Conservation (phyloP, 1,139 yeast genomes). For the Zygoascus meyerae region DNA sequence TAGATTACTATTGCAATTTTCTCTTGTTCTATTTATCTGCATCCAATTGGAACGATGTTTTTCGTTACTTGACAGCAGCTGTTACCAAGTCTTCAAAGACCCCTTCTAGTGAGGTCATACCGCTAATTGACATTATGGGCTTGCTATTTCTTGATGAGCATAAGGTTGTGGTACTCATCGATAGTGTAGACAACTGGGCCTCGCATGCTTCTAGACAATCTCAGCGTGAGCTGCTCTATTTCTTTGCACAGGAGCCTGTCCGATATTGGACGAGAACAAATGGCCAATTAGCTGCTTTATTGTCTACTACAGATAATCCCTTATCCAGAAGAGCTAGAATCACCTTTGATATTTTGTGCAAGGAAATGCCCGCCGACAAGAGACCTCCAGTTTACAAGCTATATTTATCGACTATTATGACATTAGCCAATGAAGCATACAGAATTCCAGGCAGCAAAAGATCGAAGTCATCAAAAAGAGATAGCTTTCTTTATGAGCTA, state of each 20-base stretch:
- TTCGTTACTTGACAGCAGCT: slow-evolving; percentile 11
- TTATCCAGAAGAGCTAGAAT: slow-evolving; percentile 12
- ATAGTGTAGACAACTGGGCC: slow-evolving; percentile 38
- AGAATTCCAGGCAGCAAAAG: neutral
- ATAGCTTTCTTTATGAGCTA: slow-evolving; percentile 1
- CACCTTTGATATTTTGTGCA: neutral
- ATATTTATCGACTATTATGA: slow-evolving; percentile 4
- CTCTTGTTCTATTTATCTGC: slow-evolving; percentile 49
- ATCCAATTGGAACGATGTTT: slow-evolving; percentile 45
- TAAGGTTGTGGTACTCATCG: slow-evolving; percentile 38
- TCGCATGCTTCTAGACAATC: slow-evolving; percentile 44
- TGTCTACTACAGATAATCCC: slow-evolving; percentile 27
- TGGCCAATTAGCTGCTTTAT: slow-evolving; percentile 42
- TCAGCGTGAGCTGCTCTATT: slow-evolving; percentile 51
- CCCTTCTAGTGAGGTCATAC: slow-evolving; percentile 36
- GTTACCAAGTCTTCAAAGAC: slow-evolving; percentile 4
- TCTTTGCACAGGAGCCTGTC: slow-evolving; percentile 46
- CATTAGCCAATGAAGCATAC: slow-evolving; percentile 1
- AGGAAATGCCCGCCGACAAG: slow-evolving; percentile 2
- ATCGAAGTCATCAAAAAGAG: neutral
- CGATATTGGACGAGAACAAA: slow-evolving; percentile 54
- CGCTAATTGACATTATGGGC: slow-evolving; percentile 49
- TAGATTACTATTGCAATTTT: slow-evolving; percentile 44
- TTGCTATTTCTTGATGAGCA: slow-evolving; percentile 43
- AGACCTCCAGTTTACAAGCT: neutral